Evolutionary conservation across 345 rosid genomes (phyloP), one percentile per base, ranked within the genome.

Genomic region (Acer negundo): DNA sequence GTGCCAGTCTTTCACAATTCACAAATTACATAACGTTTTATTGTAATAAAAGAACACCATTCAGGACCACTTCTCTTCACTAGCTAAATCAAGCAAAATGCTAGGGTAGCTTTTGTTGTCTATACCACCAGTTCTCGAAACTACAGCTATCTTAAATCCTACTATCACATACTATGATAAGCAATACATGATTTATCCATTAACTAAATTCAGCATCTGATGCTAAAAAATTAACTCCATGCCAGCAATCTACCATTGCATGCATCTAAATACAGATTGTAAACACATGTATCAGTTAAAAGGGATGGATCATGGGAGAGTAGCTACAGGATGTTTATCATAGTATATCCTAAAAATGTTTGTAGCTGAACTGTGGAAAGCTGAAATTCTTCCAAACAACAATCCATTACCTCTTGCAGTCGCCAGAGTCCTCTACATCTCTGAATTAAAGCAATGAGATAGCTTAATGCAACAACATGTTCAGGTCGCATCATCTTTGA

Each of bases 381-480:
- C 19, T 31, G n/a, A 6, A 69, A 58, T 74, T 56, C 58, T 77
- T 73, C 23, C 42, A 62, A 62, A 69, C 49, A 77, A 67, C 19
- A 76, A 22, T 9, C 13, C 23, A 8, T 67, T 82, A 95, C 97
- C 92, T 95, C 97, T 85, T 91, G 91, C 71, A 95, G 82, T 82
- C 98, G 88, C 90, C 95, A 89, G 66, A 93, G 89, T 75, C 97
- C 97, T 31, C 86, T 84, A 79, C 92, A 89, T 84, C 98, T 90
- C 86, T 82, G 93, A 84, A 90, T 77, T 78, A 92, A 88, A 81
- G 97, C 90, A 68, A 90, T 73, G 80, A 95, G 91, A 73, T 86
- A 86, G 85, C 86, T 82, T 68, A 92, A 69, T 7, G 94, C 93
- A 70, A 78, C 72, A 67, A 82, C 87, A 67, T 86, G 91, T 76